A percentile compares a stretch with the other conserved stretches of the same genome.
Evolutionary conservation across 2,329 filamentous ascomycete species (phyloP).

Genomic region (Hymenoscyphus salicellus): DNA sequence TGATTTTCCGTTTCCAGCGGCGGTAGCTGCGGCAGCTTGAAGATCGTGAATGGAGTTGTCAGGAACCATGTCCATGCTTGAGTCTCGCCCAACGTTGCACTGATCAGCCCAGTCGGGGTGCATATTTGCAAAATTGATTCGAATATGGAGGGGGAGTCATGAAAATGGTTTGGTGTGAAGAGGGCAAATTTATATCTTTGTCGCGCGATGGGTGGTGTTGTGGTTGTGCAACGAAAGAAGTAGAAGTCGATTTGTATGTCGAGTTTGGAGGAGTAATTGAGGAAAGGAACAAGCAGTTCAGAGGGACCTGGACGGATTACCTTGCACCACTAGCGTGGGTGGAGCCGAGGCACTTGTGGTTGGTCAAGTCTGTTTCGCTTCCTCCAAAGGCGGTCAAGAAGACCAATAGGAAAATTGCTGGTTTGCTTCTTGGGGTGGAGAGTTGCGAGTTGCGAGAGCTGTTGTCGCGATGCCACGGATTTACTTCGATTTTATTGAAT

Average conservation of each 20-base stretch:
- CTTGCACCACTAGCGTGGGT: not conserved
- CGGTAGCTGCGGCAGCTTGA: not conserved
- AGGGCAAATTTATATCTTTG: not conserved
- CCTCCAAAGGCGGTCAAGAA: constrained; percentile 3
- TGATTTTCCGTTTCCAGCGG: not conserved
- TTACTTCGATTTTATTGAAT: not conserved
- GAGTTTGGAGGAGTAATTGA: not conserved
- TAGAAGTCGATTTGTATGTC: constrained; percentile 3
- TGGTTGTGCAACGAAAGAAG: constrained; percentile 4
- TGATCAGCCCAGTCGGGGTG: constrained; percentile 51
- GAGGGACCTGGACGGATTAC: constrained; percentile 4
- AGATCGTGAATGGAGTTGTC: constrained; percentile 3
- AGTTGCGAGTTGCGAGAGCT: constrained; percentile 1
- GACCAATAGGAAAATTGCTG: constrained; percentile 4
- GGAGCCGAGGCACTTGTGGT: constrained; percentile 2
- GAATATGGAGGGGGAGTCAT: constrained; percentile 29
- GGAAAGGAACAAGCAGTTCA: not conserved
- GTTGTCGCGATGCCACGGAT: not conserved
- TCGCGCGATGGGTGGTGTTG: not conserved
- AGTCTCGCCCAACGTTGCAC: constrained; percentile 51
- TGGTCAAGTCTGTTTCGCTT: not conserved
- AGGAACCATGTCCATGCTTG: constrained; percentile 12
- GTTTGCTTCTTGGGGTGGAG: not conserved
- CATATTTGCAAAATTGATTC: constrained; percentile 22
- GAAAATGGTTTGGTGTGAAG: constrained; percentile 28